These are phyloP conservation scores for Scheffersomyces stipitis DNA, from an alignment of 805 yeast genomes.

Conservation along the genomic window DNA sequence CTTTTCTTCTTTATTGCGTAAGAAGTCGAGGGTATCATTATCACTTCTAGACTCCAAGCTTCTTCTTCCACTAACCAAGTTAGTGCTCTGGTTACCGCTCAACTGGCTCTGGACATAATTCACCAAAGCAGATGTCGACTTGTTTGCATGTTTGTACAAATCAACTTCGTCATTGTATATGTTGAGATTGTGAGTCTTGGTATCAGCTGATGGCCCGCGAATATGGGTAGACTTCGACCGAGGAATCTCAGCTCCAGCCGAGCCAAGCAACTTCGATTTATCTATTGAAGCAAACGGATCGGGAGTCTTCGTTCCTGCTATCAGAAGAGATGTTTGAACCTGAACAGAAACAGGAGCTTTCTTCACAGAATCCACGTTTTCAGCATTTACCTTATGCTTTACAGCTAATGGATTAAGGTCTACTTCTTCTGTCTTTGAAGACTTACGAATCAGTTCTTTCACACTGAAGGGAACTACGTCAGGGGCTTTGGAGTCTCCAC, in stretches of 20 bases:
- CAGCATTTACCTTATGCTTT: not conserved
- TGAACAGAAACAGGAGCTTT: not conserved
- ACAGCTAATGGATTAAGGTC: not conserved
- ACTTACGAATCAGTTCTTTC: conserved; percentile 11
- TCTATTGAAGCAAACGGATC: conserved; percentile 48
- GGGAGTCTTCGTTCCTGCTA: conserved; percentile 8
- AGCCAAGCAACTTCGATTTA: conserved; percentile 28
- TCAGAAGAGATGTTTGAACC: not conserved
- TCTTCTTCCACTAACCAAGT: not conserved
- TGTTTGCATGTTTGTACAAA: conserved; percentile 2
- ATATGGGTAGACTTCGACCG: conserved; percentile 17
- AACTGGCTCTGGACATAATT: conserved; percentile 34
- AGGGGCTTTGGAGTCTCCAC: conserved; percentile 43
- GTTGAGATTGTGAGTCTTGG: conserved; percentile 4
- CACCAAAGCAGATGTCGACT: conserved; percentile 24
- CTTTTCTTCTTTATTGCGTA: conserved; percentile 32
- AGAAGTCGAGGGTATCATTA: conserved; percentile 34
- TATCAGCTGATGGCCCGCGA: not conserved
- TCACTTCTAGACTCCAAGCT: conserved; percentile 6
- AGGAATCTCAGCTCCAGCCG: not conserved
- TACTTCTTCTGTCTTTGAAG: not conserved
- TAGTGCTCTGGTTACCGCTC: conserved; percentile 15
- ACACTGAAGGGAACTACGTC: conserved; percentile 43
- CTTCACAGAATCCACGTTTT: too few relatives aligned
- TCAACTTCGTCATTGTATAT: conserved; percentile 6